These are phyloP conservation scores for Talinum fruticosum DNA, from an alignment of 148 eudicot species.

Conservation along the genomic window DNA sequence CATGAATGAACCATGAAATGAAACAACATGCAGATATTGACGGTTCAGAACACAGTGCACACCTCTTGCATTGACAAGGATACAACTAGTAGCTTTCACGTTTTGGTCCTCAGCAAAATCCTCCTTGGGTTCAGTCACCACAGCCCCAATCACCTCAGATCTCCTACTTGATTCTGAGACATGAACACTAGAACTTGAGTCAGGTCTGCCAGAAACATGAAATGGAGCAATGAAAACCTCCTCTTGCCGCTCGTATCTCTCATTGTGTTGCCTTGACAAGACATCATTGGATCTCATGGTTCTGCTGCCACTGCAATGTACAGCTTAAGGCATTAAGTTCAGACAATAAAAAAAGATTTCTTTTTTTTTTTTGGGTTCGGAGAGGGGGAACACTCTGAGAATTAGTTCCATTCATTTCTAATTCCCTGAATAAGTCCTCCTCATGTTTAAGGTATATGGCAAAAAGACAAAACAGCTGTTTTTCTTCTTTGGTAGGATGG, in stretches of 20 bases:
- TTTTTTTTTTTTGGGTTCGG: not conserved
- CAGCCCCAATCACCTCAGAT: conserved; percentile 12
- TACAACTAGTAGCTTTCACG: conserved; percentile 1
- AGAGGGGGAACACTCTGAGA: not conserved
- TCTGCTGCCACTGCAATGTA: conserved; percentile 17
- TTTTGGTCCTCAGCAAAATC: conserved; percentile 11
- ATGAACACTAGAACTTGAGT: conserved; percentile 3
- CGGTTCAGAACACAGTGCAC: not conserved
- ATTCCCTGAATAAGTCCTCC: not conserved
- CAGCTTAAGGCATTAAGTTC: not conserved
- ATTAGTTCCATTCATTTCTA: not conserved
- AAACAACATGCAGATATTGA: not conserved
- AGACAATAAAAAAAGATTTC: not conserved
- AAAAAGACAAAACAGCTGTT: not conserved
- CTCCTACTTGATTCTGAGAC: not conserved
- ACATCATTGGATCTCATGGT: conserved; percentile 7
- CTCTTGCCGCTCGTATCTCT: conserved; percentile 23
- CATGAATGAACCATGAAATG: not conserved
- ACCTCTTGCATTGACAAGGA: conserved; percentile 24
- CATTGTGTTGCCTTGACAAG: conserved; percentile 16
- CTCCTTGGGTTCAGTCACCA: conserved; percentile 21
- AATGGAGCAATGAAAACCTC: conserved; percentile 28
- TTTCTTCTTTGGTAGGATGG: not conserved
- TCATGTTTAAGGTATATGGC: not conserved
- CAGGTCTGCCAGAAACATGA: conserved; percentile 22